These are phyloP conservation scores for Strigomonas galati DNA, from an alignment of 208 protist species.

Conservation along the genomic window DNA sequence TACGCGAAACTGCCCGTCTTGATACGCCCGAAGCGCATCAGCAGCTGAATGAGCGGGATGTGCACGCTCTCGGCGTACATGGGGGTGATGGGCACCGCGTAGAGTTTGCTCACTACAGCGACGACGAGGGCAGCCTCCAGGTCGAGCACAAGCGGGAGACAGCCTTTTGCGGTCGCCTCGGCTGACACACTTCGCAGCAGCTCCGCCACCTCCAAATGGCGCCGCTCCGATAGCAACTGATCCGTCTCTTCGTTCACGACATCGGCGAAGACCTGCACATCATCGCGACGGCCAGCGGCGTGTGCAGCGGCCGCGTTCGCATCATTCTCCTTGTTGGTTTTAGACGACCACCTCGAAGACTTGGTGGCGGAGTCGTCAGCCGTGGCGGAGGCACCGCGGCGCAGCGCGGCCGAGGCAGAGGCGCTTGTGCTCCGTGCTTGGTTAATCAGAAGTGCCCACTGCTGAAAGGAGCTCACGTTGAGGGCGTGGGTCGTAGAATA, in stretches of 20 bases:
- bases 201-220: slow-evolving; percentile 62
- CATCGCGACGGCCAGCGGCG: slow-evolving; percentile 23
- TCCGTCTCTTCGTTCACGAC: slow-evolving; percentile 63
- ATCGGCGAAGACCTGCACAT: slow-evolving; percentile 61
- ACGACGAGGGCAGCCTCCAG: slow-evolving; percentile 60
- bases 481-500: slow-evolving; percentile 61
- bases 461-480: slow-evolving; percentile 51
- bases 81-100: slow-evolving; percentile 53
- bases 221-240: slow-evolving; percentile 64
- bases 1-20: slow-evolving; percentile 47
- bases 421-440: not conserved
- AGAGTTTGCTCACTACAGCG: slow-evolving; percentile 38
- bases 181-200: slow-evolving; percentile 53
- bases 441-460: slow-evolving; percentile 56
- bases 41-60: slow-evolving; percentile 72
- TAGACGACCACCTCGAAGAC: not conserved
- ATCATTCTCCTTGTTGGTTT: not conserved
- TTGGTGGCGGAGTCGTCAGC: no score
- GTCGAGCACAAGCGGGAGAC: slow-evolving; percentile 61
- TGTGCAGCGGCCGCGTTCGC: slow-evolving; percentile 1
- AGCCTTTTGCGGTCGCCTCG: slow-evolving; percentile 50
- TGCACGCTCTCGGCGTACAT: slow-evolving; percentile 77
- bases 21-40: slow-evolving; percentile 69
- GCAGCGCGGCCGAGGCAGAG: not conserved
- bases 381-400: slow-evolving; percentile 1